These are phyloP conservation scores for Pugionium dolabratum DNA, from an alignment of 345 rosid species.

Conservation along the genomic window DNA sequence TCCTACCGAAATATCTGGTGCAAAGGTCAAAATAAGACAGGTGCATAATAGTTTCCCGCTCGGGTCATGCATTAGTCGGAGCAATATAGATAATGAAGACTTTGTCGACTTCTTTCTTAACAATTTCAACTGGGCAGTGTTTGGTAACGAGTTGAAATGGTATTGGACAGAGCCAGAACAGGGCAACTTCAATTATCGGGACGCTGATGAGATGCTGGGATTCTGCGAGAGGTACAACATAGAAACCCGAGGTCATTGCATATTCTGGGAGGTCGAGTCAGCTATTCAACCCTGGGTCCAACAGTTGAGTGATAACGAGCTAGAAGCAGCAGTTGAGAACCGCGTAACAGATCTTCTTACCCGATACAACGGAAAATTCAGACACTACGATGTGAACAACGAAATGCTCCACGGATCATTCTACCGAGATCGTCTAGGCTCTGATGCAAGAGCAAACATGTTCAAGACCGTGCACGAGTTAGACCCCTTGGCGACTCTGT, in stretches of 20 bases:
- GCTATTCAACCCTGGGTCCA: slow-evolving; percentile 81
- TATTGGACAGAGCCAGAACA: slow-evolving; percentile 88
- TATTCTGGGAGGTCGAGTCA: slow-evolving; percentile 95
- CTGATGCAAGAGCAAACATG: slow-evolving; percentile 64
- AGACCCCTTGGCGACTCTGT: slow-evolving; percentile 69
- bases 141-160: slow-evolving; percentile 96
- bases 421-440: slow-evolving; percentile 64
- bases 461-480: slow-evolving; percentile 70
- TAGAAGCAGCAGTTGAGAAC: slow-evolving; percentile 63
- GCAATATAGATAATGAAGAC: slow-evolving; percentile 87
- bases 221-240: slow-evolving; percentile 63
- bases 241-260: slow-evolving; percentile 80
- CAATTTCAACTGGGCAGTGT: slow-evolving; percentile 92
- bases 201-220: slow-evolving; percentile 87
- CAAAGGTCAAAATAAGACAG: slow-evolving; percentile 61
- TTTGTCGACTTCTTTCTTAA: slow-evolving; percentile 72
- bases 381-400: slow-evolving; percentile 93
- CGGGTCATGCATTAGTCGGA: slow-evolving; percentile 82
- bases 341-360: slow-evolving; percentile 71
- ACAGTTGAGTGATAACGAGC: slow-evolving; percentile 53
- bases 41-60: slow-evolving; percentile 71
- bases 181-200: slow-evolving; percentile 74
- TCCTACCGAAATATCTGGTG: slow-evolving; percentile 48
- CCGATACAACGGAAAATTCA: slow-evolving; percentile 80
- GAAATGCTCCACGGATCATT: slow-evolving; percentile 98